Evolutionary conservation across 2,329 filamentous ascomycete genomes (phyloP), one percentile per base, ranked within the genome.

Genomic region (Aspergillus tubingensis): DNA sequence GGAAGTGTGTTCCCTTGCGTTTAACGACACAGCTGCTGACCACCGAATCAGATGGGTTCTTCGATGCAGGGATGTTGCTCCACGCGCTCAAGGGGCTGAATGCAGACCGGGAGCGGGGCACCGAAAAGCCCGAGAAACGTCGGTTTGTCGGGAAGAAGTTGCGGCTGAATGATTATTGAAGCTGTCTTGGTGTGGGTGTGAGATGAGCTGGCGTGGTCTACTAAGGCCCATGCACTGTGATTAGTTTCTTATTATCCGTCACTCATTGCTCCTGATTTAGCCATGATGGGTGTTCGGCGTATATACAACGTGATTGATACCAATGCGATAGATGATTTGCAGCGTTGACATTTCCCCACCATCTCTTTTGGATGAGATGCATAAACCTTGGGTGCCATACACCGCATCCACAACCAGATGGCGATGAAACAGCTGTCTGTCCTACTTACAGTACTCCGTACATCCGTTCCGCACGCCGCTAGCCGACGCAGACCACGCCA

Each of bases 31-130:
- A 41, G 49, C 59, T 65, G 32, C 67, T 68, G 58, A 67, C 66
- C 47, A 32, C 47, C 4, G 5, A 48, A 53, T 25, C 72, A 96
- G 93, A 97, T 81, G 94, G 94, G 32, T 97, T 98, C 82, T 98
- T 98, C 78, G 94, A 98, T 74, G 92, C 94, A 0, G 94, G 94
- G 13, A 96, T 97, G 92, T 85, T 97, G 5, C 82, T 95, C 23
- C 91, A 96, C 74, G 92, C 92, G 1, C 86, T 96, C 60, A 93
- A 93, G 73, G 89, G 88, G 2, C 63, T 75, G 32, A 65, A 63
- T 47, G 71, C 70, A 23, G 70, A 76, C 48, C 70, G 71, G 50
- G 76, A 77, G 51, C 73, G 74, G 59, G 65, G 65, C 19, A 54
- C 62, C 39, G 74, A 80, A 17, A 76, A 76, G 57, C 70, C 76